These are phyloP conservation scores for Lasiosphaeria miniovina DNA, from an alignment of 495 filamentous ascomycete genomes.

Conservation along the genomic window DNA sequence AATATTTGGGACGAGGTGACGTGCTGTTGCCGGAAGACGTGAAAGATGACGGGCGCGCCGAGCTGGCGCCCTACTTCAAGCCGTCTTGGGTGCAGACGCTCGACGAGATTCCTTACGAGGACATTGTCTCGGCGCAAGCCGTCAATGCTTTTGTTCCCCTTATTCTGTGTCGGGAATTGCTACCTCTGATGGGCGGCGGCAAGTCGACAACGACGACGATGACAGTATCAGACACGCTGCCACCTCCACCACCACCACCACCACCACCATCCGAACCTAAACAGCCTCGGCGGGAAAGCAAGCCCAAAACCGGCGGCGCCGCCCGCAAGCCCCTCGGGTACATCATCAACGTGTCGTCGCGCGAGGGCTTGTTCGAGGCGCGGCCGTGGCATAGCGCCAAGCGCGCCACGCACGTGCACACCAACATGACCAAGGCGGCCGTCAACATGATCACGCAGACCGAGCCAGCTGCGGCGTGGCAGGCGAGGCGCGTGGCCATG, in stretches of 20 bases:
- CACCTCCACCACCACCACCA: background rate
- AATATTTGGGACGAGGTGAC: no score
- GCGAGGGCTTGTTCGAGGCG: conserved; percentile 43
- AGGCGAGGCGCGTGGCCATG: conserved; percentile 36
- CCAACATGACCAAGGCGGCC: conserved; percentile 51
- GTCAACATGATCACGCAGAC: conserved; percentile 47
- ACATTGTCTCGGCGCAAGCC: conserved; percentile 45
- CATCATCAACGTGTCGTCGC: conserved; percentile 48
- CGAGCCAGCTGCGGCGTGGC: conserved; percentile 32
- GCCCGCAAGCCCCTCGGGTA: conserved; percentile 27
- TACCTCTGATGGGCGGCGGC: conserved; percentile 38
- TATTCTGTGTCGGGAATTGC: conserved; percentile 45
- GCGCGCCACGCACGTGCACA: conserved; percentile 44
- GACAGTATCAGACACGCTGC: no score
- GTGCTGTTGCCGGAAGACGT: conserved; percentile 8
- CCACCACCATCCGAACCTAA: background rate
- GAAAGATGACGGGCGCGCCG: conserved; percentile 13
- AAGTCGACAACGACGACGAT: background rate
- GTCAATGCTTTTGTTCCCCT: conserved; percentile 49
- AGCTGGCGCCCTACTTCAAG: conserved; percentile 18
- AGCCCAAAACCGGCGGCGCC: background rate
- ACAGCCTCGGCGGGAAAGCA: background rate
- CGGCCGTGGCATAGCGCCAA: conserved; percentile 26
- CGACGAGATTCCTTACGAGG: conserved; percentile 48
- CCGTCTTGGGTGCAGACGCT: conserved; percentile 47